Base-by-base conservation (phyloP, 306 rosid species). In the Sphenostylis stenocarpa region DNA sequence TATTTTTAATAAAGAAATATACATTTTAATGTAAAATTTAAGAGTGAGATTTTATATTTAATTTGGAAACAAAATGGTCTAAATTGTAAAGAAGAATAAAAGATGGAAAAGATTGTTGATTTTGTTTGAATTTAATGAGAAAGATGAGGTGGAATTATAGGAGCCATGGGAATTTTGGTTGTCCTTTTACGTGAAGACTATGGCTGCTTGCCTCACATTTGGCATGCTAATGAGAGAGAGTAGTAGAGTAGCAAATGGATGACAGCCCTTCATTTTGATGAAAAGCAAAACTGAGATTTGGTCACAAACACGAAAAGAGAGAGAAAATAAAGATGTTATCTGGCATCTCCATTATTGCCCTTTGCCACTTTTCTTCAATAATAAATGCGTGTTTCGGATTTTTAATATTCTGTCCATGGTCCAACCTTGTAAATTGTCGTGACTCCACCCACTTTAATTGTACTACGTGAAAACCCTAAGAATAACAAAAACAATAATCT, bases 291-390 rank as follows among this genome's bases (percentile, higher is more conserved):
- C 41, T 1, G n/a, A 26, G 11, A 49, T 49, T 79, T 52, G 7
- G 31, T 49, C 7, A 15, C 8, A 79, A 79, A 60, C 7, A 36
- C 48, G n/a, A 61, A 61, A 61, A 57, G 15, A 6, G 31, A 48
- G 49, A 56, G 4, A 5, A 5, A 55, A 77, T 12, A 17, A 17
- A 3, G 11, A 70, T 4, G 7, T 1, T 33, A 29, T 26, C 43
- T 56, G 71, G 80, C 47, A 67, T 67, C 70, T 74, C 15, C 24
- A 74, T 80, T 80, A 80, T 55, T 80, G 84, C 3, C 24, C 48
- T 20, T 61, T 64, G 53, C 62, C 60, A 53, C 39, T 56, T 67
- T 41, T 73, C 34, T 23, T 34, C 31, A 73, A 53, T 17, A 55
- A 44, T 43, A 1, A 80, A 74, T 8, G 69, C 56, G 21, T 67